Evolutionary conservation across 139 green algal species (phyloP).

Genomic region (Micromonas pusilla): DNA sequence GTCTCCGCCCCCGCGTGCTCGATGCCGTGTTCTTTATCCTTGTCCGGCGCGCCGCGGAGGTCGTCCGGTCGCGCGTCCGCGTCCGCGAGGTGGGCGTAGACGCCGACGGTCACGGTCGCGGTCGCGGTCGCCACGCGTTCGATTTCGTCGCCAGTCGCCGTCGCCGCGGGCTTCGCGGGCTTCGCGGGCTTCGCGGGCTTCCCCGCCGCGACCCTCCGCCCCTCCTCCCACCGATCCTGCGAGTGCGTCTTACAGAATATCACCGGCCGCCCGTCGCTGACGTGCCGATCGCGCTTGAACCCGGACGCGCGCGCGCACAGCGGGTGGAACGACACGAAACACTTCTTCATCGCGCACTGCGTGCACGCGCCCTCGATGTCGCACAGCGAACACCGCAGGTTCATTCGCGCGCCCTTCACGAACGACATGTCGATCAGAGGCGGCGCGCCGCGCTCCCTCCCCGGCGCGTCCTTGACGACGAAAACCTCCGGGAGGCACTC

Average conservation of each 20-base stretch:
- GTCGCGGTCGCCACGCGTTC: too few relatives aligned
- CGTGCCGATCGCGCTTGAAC: neutral
- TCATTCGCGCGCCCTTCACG: slow-evolving; percentile 6
- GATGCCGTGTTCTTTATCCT: too few relatives aligned
- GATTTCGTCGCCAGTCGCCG: too few relatives aligned
- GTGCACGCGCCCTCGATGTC: slow-evolving; percentile 11
- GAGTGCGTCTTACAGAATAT: slow-evolving; percentile 5
- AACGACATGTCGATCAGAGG: slow-evolving; percentile 5
- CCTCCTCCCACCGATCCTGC: neutral
- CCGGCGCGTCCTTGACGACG: neutral
- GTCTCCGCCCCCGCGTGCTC: neutral
- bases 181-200: neutral
- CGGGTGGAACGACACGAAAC: slow-evolving; percentile 10
- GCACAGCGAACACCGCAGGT: slow-evolving; percentile 7
- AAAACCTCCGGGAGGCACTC: neutral
- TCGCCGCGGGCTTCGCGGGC: too few relatives aligned
- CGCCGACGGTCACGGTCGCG: too few relatives aligned
- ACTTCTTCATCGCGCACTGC: slow-evolving; percentile 24
- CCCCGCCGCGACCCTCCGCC: neutral
- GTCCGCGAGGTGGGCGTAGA: too few relatives aligned
- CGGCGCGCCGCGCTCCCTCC: neutral
- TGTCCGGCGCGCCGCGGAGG: too few relatives aligned
- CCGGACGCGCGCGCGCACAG: neutral
- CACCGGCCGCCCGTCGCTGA: slow-evolving; percentile 1
- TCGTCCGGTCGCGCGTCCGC: too few relatives aligned